Conservation (phyloP, 306 rosid species). For the Senna siamea region DNA sequence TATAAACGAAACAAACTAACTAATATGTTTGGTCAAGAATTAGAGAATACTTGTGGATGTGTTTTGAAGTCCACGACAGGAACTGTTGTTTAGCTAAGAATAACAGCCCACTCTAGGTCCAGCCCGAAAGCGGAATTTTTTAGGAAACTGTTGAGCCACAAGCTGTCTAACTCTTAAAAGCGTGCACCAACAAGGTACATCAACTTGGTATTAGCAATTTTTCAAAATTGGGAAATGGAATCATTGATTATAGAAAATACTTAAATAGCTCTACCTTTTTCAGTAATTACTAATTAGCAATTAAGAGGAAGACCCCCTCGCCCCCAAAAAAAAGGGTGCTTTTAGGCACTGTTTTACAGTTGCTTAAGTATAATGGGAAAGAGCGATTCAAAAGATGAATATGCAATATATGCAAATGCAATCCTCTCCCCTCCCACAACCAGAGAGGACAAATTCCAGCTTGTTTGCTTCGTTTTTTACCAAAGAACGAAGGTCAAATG, state of each 20-base stretch:
- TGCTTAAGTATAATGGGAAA: too few species aligned
- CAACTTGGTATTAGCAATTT: not conserved
- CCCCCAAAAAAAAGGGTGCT: too few species aligned
- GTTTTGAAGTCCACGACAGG: too few species aligned
- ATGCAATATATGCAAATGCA: not conserved
- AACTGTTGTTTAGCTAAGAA: too few species aligned
- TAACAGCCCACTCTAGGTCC: not conserved
- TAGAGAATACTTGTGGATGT: too few species aligned
- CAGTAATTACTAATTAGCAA: not conserved
- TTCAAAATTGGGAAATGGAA: not conserved
- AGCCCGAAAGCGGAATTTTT: not conserved
- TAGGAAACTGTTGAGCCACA: not conserved
- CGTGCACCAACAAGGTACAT: not conserved
- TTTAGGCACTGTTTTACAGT: too few species aligned
- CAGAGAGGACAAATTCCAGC: not conserved
- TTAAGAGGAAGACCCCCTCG: too few species aligned
- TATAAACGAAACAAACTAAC: too few species aligned
- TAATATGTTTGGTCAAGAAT: too few species aligned
- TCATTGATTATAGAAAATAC: not conserved
- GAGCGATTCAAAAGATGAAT: not conserved
- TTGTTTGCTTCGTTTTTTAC: constrained; percentile 24
- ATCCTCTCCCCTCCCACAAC: constrained; percentile 4
- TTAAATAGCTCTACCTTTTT: not conserved
- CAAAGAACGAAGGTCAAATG: not conserved
- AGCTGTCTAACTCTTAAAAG: too few species aligned